phyloP scores from a whole-genome alignment of 257 asterid genomes.

The Rauvolfia tetraphylla region DNA sequence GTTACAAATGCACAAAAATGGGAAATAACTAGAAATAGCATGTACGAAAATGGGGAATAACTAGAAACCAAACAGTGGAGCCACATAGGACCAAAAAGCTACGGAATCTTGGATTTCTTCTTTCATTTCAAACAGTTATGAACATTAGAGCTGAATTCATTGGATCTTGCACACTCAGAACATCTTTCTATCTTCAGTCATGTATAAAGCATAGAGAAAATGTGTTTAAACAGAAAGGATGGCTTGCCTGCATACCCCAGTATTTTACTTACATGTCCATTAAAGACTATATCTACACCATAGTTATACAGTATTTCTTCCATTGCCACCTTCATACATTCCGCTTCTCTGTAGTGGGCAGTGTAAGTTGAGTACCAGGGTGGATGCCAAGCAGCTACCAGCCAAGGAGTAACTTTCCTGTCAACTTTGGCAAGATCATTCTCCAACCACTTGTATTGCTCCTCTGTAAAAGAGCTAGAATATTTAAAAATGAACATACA shows the following conservation, averaged over 20 bases:
- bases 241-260: background rate
- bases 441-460: conserved; percentile 84
- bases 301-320: conserved; percentile 66
- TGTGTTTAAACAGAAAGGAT: background rate
- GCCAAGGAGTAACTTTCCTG: conserved; percentile 80
- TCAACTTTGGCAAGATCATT: conserved; percentile 64
- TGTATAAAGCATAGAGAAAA: background rate
- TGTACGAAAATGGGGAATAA: too few species aligned
- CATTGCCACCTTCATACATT: conserved; percentile 87
- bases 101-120: background rate
- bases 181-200: background rate
- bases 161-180: background rate
- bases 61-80: background rate
- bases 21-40: too few species aligned
- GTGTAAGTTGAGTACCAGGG: conserved; percentile 90
- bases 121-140: background rate
- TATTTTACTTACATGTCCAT: conserved; percentile 70
- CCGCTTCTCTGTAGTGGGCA: conserved; percentile 94
- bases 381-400: conserved; percentile 84
- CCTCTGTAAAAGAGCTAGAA: conserved; percentile 40
- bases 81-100: background rate
- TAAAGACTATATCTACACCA: conserved; percentile 80
- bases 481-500: conserved; percentile 3
- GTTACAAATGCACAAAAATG: too few species aligned
- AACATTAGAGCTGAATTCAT: background rate